Base-by-base conservation (phyloP, 1,284 basidiomycete species). In the Testicularia cyperi region DNA sequence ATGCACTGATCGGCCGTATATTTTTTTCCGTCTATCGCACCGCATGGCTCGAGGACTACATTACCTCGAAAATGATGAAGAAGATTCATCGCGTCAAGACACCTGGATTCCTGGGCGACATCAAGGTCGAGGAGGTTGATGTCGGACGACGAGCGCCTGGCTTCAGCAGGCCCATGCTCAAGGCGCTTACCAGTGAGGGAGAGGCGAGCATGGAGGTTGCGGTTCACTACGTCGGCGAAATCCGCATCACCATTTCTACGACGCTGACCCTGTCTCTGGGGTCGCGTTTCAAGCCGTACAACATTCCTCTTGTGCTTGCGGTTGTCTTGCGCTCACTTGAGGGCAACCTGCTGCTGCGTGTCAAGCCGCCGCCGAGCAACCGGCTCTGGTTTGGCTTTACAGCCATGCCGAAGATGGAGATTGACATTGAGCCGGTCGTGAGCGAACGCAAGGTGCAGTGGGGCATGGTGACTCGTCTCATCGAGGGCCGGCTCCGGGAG, bases 361-460 rank as follows among this genome's bases (percentile, higher is more conserved):
- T 97, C 65, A 98, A 97, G 77, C 84, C 86, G n/a, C 92, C 95
- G 9, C 95, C 95, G 1, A 90, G 87, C 72, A 94, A 88, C 75
- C 87, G 94, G 24, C 83, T 98, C 44, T 98, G 94, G 95, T 98
- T 92, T 78, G 92, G 90, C 1, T 98, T 98, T 76, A 95, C 92
- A n/a, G 82, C 87, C 56, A 84, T 85, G 78, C 94, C 95, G 0
- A 85, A 85, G 73, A 88, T 97, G 83, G 87, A 89, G 20, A 79
- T 97, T 65, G 84, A 86, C 57, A 87, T 97, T 43, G 88, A 92
- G 76, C 92, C 94, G 1, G 86, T 96, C 46, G 90, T 97, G 67
- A 90, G 88, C 77, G 89, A 91, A 70, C 83, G 80, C 10, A 88
- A 92, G 77, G 88, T 94, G 60, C 91, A 90, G 18, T 94, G 90